phyloP scores from a whole-genome alignment of 345 rosid species.

The Boechera divaricarpa region DNA sequence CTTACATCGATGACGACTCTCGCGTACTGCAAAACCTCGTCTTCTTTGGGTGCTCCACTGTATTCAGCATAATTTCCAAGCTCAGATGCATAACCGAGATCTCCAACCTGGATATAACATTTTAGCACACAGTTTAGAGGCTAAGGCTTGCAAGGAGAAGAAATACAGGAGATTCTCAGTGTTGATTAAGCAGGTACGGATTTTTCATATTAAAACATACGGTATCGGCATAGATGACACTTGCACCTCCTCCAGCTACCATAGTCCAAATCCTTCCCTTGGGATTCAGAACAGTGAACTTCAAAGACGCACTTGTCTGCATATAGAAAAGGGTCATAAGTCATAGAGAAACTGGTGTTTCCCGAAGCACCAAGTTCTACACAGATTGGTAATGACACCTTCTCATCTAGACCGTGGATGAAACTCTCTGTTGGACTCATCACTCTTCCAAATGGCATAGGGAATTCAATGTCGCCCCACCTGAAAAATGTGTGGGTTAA shows the following conservation, averaged over 20 bases:
- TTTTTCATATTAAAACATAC: constrained; percentile 50
- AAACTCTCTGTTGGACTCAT: constrained; percentile 89
- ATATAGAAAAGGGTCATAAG: constrained; percentile 20
- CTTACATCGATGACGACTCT: constrained; percentile 95
- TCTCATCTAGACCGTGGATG: constrained; percentile 94
- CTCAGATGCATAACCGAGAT: constrained; percentile 89
- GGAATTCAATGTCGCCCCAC: constrained; percentile 94
- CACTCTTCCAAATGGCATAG: constrained; percentile 94
- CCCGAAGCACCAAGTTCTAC: background rate
- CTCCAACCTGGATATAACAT: constrained; percentile 74
- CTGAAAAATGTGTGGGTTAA: constrained; percentile 50
- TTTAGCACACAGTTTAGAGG: background rate
- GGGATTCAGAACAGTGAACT: constrained; percentile 95
- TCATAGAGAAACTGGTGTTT: constrained; percentile 6
- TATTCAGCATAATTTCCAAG: constrained; percentile 96
- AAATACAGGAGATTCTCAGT: constrained; percentile 15
- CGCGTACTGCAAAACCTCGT: constrained; percentile 97
- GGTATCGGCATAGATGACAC: constrained; percentile 96
- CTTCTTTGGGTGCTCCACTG: constrained; percentile 98
- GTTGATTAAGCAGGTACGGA: background rate
- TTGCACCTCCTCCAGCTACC: constrained; percentile 99
- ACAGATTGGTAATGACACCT: constrained; percentile 54
- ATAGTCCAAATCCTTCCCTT: constrained; percentile 93
- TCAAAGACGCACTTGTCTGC: constrained; percentile 98
- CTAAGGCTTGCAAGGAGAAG: constrained; percentile 8